A percentile compares a stretch with the other conserved stretches of the same genome.
These are phyloP conservation scores for Triticum monococcum DNA, from an alignment of 176 grass and related monocot genomes.

Conservation along the genomic window DNA sequence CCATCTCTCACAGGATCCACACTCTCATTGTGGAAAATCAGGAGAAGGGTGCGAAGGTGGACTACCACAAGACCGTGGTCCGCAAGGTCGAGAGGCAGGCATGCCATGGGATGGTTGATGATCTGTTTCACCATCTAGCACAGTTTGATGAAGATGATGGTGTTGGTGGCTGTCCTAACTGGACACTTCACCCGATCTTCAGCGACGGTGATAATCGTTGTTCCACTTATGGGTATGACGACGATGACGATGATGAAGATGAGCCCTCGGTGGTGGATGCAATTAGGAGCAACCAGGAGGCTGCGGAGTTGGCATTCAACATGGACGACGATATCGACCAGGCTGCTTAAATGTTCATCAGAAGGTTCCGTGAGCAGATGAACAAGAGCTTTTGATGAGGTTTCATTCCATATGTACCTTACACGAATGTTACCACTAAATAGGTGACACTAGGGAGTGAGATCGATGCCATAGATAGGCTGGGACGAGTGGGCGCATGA, in stretches of 20 bases:
- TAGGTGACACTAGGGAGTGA: not conserved
- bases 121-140: not conserved
- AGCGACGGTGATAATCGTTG: not conserved
- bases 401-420: not conserved
- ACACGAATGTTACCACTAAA: not conserved
- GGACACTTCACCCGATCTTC: not conserved
- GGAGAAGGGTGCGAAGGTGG: not conserved
- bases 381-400: constrained; percentile 9
- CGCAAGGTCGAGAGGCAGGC: not conserved
- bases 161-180: not conserved
- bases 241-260: not conserved
- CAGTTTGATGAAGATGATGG: not conserved
- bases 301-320: constrained; percentile 53
- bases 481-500: not conserved
- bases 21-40: constrained; percentile 31
- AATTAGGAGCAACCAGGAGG: constrained; percentile 55
- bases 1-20: constrained; percentile 60
- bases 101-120: not conserved
- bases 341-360: constrained; percentile 71
- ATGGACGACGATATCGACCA: constrained; percentile 72
- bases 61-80: constrained; percentile 1
- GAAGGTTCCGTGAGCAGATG: constrained; percentile 61
- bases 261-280: constrained; percentile 60
- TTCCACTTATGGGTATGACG: not conserved
- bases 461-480: not conserved